phyloP scores from a whole-genome alignment of 352 stramenopile genomes.

The Phytophthora aleatoria region DNA sequence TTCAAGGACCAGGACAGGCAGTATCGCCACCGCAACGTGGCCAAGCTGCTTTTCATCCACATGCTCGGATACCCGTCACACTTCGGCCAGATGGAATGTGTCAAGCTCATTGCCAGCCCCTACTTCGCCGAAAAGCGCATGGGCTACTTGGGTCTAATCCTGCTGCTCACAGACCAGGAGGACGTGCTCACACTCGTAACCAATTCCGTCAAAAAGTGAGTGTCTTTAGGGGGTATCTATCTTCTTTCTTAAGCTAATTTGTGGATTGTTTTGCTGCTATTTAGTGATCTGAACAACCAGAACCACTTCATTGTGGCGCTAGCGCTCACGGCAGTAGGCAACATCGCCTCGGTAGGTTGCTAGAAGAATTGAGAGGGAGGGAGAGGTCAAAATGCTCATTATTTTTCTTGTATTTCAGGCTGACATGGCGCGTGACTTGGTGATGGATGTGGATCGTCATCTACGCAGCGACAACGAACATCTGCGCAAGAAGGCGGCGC shows the following conservation, averaged over 20 bases:
- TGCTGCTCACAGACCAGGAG: conserved; percentile 98
- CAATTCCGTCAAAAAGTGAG: conserved; percentile 98
- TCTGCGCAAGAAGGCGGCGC: conserved; percentile 97
- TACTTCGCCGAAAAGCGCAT: conserved; percentile 99
- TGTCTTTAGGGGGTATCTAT: conserved; percentile 5
- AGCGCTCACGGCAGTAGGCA: conserved; percentile 97
- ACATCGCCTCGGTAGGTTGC: conserved; percentile 92
- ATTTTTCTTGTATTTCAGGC: conserved; percentile 42
- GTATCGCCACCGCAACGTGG: conserved; percentile 98
- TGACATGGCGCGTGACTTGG: conserved; percentile 98
- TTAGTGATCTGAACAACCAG: conserved; percentile 92
- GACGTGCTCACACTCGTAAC: conserved; percentile 99
- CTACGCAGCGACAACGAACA: conserved; percentile 94
- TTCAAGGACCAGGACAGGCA: conserved; percentile 98
- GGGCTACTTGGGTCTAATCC: conserved; percentile 97
- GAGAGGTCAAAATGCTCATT: conserved; percentile 4
- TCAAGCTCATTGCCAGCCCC: conserved; percentile 99
- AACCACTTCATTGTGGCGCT: conserved; percentile 97
- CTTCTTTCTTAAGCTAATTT: conserved; percentile 2
- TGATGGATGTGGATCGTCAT: conserved; percentile 97
- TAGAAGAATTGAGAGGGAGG: background rate
- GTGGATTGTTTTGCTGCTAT: conserved; percentile 10
- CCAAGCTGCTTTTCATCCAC: conserved; percentile 99
- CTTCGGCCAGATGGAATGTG: conserved; percentile 99
- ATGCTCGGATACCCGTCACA: conserved; percentile 99